Evolutionary conservation across 2,329 filamentous ascomycete species (phyloP).

Genomic region (Bipolaris zeicola): DNA sequence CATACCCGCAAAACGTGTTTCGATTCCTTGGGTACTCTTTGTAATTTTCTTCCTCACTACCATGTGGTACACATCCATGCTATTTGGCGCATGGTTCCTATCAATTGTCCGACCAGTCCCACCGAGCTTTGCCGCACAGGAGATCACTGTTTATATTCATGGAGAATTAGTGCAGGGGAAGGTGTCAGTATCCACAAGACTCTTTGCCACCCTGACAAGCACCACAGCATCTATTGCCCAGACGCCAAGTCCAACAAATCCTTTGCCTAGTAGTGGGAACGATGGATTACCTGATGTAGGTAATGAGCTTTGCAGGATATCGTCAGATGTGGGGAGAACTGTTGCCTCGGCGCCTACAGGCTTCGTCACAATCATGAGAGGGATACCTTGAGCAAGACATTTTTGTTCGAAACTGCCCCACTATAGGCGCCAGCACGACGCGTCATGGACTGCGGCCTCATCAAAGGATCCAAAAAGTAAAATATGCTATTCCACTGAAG

Average conservation of each 20-base stretch:
- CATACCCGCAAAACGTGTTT: conserved; percentile 15
- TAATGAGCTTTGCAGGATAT: conserved; percentile 2
- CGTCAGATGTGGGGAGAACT: neutral
- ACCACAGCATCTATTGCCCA: neutral
- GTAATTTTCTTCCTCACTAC: conserved; percentile 30
- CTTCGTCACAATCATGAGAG: conserved; percentile 11
- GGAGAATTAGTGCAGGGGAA: conserved; percentile 11
- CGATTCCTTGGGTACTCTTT: conserved; percentile 34
- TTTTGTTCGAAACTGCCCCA: conserved; percentile 6
- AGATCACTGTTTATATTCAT: conserved; percentile 27
- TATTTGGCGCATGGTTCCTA: conserved; percentile 25
- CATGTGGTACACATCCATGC: conserved; percentile 31
- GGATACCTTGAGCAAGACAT: neutral
- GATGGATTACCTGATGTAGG: conserved; percentile 3
- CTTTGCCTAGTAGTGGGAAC: neutral
- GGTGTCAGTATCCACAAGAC: neutral
- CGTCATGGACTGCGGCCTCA: conserved; percentile 14
- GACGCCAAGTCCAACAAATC: conserved; percentile 1
- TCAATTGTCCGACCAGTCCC: conserved; percentile 18
- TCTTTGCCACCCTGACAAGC: neutral
- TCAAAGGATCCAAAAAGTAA: conserved; percentile 3
- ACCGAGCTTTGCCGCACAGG: conserved; percentile 10
- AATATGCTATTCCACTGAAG: neutral
- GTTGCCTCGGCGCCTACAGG: conserved; percentile 6
- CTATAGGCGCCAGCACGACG: conserved; percentile 11